These are phyloP conservation scores for Scheffersomyces insectosa DNA, from an alignment of 1,139 yeast species.

Conservation along the genomic window DNA sequence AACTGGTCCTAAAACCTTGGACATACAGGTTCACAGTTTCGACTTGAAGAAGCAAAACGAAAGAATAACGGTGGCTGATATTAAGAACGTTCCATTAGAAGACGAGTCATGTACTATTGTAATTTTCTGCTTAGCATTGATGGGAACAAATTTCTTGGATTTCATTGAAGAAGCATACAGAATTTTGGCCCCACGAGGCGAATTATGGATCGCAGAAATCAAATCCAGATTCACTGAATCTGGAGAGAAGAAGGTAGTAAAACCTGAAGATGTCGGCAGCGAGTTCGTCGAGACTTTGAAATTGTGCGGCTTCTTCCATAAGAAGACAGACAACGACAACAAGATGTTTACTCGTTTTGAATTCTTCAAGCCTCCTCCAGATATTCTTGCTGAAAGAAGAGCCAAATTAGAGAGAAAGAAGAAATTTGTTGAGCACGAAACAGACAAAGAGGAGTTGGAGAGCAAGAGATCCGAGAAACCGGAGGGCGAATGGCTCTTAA, in stretches of 20 bases:
- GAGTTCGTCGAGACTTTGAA: slow-evolving; percentile 81
- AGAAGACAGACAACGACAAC: slow-evolving; percentile 80
- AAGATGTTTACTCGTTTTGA: slow-evolving; percentile 95
- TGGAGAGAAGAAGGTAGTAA: slow-evolving; percentile 20
- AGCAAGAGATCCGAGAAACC: slow-evolving; percentile 56
- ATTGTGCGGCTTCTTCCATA: slow-evolving; percentile 81
- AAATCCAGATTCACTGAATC: slow-evolving; percentile 82
- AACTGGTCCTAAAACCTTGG: slow-evolving; percentile 30
- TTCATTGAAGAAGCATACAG: slow-evolving; percentile 89
- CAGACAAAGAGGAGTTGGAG: slow-evolving; percentile 59
- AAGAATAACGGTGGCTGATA: slow-evolving; percentile 92
- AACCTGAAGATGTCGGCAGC: slow-evolving; percentile 51
- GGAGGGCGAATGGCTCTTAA: slow-evolving; percentile 86
- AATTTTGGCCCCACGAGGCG: slow-evolving; percentile 85
- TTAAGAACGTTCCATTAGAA: slow-evolving; percentile 80
- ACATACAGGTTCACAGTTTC: slow-evolving; percentile 78
- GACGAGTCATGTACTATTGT: slow-evolving; percentile 82
- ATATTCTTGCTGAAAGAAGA: slow-evolving; percentile 63
- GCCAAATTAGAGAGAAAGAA: slow-evolving; percentile 64
- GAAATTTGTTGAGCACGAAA: slow-evolving; percentile 71
- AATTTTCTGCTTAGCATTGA: slow-evolving; percentile 86
- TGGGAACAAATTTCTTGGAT: slow-evolving; percentile 96
- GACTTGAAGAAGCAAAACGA: slow-evolving; percentile 87
- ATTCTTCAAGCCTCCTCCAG: slow-evolving; percentile 82
- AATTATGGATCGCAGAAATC: slow-evolving; percentile 96